Conservation (phyloP, 768 basidiomycete genomes). For the Lactarius deliciosus region DNA sequence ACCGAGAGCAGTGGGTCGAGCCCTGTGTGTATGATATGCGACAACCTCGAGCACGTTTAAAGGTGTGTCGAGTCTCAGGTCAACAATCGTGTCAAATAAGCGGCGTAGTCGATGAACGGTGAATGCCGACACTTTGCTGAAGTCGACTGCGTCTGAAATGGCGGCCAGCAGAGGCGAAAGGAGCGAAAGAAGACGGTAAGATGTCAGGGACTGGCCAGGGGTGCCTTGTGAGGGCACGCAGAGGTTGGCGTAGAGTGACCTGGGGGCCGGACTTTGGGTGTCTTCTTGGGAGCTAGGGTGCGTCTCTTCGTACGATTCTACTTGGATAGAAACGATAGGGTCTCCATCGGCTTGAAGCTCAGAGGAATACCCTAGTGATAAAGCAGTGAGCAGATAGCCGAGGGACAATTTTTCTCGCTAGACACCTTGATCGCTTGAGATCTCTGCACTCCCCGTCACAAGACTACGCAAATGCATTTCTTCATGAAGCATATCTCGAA, state of each 20-base stretch:
- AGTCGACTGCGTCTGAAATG: conserved; percentile 57
- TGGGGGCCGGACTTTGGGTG: conserved; percentile 32
- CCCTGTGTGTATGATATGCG: conserved; percentile 59
- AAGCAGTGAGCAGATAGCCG: conserved; percentile 1
- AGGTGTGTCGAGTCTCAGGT: conserved; percentile 64
- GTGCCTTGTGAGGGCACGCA: conserved; percentile 49
- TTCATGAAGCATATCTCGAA: conserved; percentile 54
- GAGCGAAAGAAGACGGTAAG: conserved; percentile 63
- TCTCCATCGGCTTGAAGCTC: conserved; percentile 4
- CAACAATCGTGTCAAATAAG: conserved; percentile 53
- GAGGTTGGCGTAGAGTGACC: conserved; percentile 16
- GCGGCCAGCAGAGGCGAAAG: conserved; percentile 61
- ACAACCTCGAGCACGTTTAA: conserved; percentile 70
- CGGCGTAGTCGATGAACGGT: conserved; percentile 51
- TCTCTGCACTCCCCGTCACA: not conserved
- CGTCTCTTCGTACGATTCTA: conserved; percentile 25
- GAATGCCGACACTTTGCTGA: conserved; percentile 37
- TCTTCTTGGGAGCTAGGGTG: conserved; percentile 9
- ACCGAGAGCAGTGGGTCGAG: conserved; percentile 54
- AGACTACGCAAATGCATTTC: conserved; percentile 38
- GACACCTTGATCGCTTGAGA: conserved; percentile 13
- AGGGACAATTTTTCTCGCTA: not conserved
- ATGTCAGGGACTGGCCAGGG: conserved; percentile 50
- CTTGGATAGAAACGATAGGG: conserved; percentile 30
- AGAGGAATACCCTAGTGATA: conserved; percentile 2